Percentiles rank a stretch among this genome's conserved stretches.
Evolutionary conservation across 768 basidiomycete species (phyloP).

Genomic region (Podaxis sp.): DNA sequence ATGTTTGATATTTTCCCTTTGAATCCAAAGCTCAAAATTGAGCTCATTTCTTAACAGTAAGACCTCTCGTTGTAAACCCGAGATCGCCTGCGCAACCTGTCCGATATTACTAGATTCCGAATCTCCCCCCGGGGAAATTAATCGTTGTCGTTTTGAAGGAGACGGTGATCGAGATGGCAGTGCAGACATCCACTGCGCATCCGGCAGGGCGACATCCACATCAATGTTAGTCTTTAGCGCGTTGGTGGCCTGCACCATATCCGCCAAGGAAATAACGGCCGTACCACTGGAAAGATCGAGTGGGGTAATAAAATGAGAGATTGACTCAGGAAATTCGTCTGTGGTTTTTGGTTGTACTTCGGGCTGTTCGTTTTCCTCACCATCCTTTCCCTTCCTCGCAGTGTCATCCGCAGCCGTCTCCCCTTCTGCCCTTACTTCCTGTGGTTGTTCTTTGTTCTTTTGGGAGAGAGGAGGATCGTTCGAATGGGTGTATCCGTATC

Average conservation of each 20-base stretch:
- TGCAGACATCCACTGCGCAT: slow-evolving; percentile 45
- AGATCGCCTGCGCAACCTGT: slow-evolving; percentile 61
- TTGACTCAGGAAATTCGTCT: neutral
- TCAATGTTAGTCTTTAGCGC: slow-evolving; percentile 69
- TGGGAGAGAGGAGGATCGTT: neutral
- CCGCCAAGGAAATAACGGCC: slow-evolving; percentile 57
- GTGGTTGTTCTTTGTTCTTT: neutral
- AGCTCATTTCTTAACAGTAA: slow-evolving; percentile 74
- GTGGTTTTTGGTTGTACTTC: neutral
- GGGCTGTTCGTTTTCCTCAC: neutral
- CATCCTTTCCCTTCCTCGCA: neutral
- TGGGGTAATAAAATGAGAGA: slow-evolving; percentile 24
- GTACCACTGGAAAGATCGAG: slow-evolving; percentile 34
- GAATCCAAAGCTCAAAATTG: slow-evolving; percentile 82
- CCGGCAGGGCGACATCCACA: slow-evolving; percentile 51
- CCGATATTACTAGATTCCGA: slow-evolving; percentile 25
- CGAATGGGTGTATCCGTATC: slow-evolving; percentile 17
- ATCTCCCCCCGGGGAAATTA: neutral
- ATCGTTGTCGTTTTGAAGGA: slow-evolving; percentile 2
- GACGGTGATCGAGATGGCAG: slow-evolving; percentile 17
- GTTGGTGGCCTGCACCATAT: slow-evolving; percentile 70
- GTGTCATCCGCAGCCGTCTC: slow-evolving; percentile 1
- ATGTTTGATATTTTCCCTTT: slow-evolving; percentile 76
- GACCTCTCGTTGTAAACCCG: slow-evolving; percentile 70
- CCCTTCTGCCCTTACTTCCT: neutral